Conservation (phyloP, 2,329 filamentous ascomycete species). For the Claviceps monticola region DNA sequence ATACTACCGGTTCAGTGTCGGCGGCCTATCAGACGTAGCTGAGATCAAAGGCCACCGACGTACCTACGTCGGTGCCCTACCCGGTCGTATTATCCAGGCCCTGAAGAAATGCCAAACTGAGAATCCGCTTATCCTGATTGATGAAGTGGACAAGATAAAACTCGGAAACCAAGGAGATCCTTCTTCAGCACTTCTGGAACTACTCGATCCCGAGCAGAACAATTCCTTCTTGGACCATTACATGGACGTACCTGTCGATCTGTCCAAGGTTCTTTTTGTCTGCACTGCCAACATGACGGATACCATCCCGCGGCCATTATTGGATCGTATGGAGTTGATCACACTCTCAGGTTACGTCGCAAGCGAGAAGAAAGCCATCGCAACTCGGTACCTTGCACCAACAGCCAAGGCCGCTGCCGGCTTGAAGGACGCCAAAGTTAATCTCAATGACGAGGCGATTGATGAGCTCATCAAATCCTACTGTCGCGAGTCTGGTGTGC, state of each 20-base stretch:
- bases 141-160: slow-evolving; percentile 97
- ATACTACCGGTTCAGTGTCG: slow-evolving; percentile 97
- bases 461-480: slow-evolving; percentile 97
- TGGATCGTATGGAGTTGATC: slow-evolving; percentile 97
- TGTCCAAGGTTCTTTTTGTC: slow-evolving; percentile 95
- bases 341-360: slow-evolving; percentile 91
- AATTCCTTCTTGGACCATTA: slow-evolving; percentile 96
- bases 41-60: slow-evolving; percentile 97
- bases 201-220: slow-evolving; percentile 95
- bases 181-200: slow-evolving; percentile 80
- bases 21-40: slow-evolving; percentile 89
- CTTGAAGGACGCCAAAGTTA: slow-evolving; percentile 80
- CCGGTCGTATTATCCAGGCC: slow-evolving; percentile 93
- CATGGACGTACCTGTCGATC: slow-evolving; percentile 92
- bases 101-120: slow-evolving; percentile 98
- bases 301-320: slow-evolving; percentile 82
- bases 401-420: slow-evolving; percentile 91
- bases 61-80: slow-evolving; percentile 91
- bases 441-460: slow-evolving; percentile 73
- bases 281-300: slow-evolving; percentile 99
- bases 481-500: slow-evolving; percentile 90
- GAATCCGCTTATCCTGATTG: slow-evolving; percentile 90
- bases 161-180: slow-evolving; percentile 94
- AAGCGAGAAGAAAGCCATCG: slow-evolving; percentile 98
- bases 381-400: slow-evolving; percentile 80